phyloP scores from a whole-genome alignment of 1,284 basidiomycete species.

The Ustilago cynodontis region DNA sequence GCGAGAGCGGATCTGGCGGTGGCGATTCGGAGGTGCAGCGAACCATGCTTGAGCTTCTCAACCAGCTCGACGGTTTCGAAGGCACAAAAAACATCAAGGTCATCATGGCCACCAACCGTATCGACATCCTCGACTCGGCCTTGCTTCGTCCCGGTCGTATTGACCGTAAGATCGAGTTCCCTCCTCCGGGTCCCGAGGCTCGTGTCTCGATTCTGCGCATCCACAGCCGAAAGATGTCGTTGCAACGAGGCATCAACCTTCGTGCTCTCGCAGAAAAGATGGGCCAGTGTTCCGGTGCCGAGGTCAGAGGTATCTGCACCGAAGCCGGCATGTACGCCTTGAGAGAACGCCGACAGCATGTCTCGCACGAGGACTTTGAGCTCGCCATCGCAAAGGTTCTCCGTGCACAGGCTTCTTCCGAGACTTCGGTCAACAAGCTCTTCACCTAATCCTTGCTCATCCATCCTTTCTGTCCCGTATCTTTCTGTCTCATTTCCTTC shows the following conservation, averaged over 20 bases:
- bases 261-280: constrained; percentile 96
- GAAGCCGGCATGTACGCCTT: constrained; percentile 99
- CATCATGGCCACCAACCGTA: constrained; percentile 99
- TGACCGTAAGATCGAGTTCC: constrained; percentile 99
- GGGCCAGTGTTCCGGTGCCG: constrained; percentile 97
- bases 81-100: constrained; percentile 98
- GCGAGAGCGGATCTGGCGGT: constrained; percentile 79
- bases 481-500: not conserved
- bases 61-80: constrained; percentile 98
- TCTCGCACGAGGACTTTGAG: constrained; percentile 98
- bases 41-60: constrained; percentile 96
- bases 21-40: constrained; percentile 97
- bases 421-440: constrained; percentile 70
- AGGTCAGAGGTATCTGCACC: constrained; percentile 97
- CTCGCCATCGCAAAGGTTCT: constrained; percentile 92
- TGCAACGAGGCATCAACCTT: constrained; percentile 96
- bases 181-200: constrained; percentile 96
- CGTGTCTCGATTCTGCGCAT: constrained; percentile 96
- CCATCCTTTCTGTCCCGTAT: constrained; percentile 9
- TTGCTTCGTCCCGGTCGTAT: constrained; percentile 95
- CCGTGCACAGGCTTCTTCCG: constrained; percentile 69
- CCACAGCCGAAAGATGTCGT: constrained; percentile 98
- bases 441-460: constrained; percentile 66
- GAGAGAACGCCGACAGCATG: constrained; percentile 90
- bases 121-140: constrained; percentile 96